Evolutionary conservation across 2,329 filamentous ascomycete genomes (phyloP).

Genomic region (Gaeumannomyces tritici): DNA sequence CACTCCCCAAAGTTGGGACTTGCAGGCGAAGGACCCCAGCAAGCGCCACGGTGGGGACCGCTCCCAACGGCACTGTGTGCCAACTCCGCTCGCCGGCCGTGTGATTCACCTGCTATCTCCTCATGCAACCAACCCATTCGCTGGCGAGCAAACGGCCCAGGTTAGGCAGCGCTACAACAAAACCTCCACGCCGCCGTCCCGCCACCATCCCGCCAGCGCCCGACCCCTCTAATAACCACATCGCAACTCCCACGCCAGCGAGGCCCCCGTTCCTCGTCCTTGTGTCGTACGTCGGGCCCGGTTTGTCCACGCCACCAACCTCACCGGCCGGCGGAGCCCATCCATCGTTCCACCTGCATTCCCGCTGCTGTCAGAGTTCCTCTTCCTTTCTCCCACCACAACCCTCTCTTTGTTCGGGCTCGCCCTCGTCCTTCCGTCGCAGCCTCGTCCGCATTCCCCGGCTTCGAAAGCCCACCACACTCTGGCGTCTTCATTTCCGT

Average conservation of each 20-base stretch:
- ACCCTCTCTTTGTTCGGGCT: neutral
- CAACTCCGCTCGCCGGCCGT: neutral
- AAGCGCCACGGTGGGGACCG: neutral
- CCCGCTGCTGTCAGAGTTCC: neutral
- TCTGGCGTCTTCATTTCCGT: neutral
- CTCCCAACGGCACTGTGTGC: neutral
- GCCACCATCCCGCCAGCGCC: neutral
- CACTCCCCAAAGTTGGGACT: neutral
- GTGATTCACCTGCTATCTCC: neutral
- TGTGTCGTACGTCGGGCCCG: no score
- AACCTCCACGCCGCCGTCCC: neutral
- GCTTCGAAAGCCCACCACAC: constrained; percentile 3
- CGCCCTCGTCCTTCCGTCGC: neutral
- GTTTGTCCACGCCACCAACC: neutral
- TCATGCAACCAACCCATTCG: neutral
- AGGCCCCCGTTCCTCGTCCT: neutral
- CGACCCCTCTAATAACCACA: neutral
- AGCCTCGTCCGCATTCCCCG: neutral
- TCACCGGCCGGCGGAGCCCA: neutral
- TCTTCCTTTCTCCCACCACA: neutral
- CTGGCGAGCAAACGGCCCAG: neutral
- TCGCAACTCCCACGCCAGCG: neutral
- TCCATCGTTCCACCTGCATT: neutral
- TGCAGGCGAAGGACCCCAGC: neutral
- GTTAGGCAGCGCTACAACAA: neutral